Conservation (phyloP, 306 rosid genomes). For the Rosa chinensis region DNA sequence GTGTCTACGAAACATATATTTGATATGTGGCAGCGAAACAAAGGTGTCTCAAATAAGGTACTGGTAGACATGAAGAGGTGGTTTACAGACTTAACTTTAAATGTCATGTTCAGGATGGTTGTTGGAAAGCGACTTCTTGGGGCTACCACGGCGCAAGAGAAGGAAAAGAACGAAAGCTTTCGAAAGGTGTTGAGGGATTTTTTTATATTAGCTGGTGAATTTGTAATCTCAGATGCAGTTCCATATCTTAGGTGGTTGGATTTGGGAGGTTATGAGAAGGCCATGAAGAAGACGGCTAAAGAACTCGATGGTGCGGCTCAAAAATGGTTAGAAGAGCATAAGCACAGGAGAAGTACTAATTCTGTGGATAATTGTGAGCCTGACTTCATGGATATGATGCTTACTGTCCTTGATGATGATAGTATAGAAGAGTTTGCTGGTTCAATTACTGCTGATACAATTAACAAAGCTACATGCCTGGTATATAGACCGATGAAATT, state of each 20-base stretch:
- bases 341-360: neutral
- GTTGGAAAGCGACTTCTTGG: neutral
- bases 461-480: neutral
- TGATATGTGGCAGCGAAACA: neutral
- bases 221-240: conserved; percentile 9
- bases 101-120: conserved; percentile 11
- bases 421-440: neutral
- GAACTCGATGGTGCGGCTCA: neutral
- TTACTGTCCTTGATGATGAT: neutral
- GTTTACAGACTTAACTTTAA: conserved; percentile 8
- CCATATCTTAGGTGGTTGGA: conserved; percentile 19
- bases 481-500: neutral
- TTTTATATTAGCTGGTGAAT: neutral
- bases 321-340: conserved; percentile 16
- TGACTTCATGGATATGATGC: neutral
- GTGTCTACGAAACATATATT: neutral
- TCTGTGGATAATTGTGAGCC: neutral
- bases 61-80: conserved; percentile 15
- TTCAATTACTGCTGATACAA: neutral
- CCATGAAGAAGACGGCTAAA: conserved; percentile 8
- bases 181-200: neutral
- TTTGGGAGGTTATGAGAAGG: conserved; percentile 16
- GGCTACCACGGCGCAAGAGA: neutral
- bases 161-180: neutral
- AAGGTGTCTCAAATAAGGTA: neutral